Conservation (phyloP, 768 basidiomycete species). For the Sarcomyxa edulis region DNA sequence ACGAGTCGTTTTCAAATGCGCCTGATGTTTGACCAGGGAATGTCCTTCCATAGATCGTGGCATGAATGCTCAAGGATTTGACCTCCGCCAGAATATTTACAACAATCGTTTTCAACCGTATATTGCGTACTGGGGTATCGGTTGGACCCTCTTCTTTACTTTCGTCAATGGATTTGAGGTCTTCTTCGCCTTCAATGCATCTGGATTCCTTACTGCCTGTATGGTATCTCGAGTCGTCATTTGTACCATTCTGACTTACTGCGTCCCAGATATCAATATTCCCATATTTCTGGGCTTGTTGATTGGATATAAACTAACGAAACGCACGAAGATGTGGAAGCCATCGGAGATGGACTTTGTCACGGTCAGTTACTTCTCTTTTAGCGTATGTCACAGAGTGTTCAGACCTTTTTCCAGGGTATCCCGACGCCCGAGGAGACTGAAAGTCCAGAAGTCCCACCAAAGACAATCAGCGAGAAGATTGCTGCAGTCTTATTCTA, state of each 20-base stretch:
- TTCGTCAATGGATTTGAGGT: conserved; percentile 48
- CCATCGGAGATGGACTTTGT: conserved; percentile 65
- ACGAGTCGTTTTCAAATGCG: conserved; percentile 22
- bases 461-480: conserved; percentile 43
- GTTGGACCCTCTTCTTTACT: conserved; percentile 60
- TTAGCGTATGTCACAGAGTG: neutral
- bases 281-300: conserved; percentile 37
- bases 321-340: conserved; percentile 42
- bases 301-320: conserved; percentile 34
- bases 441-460: conserved; percentile 43
- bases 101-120: conserved; percentile 59
- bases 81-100: conserved; percentile 59
- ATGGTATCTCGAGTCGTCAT: conserved; percentile 24
- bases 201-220: conserved; percentile 47
- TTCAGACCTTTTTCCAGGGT: conserved; percentile 28
- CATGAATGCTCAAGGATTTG: conserved; percentile 58
- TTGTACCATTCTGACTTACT: neutral
- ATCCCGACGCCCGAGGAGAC: conserved; percentile 69
- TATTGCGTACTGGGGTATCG: conserved; percentile 63
- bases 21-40: neutral
- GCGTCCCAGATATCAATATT: conserved; percentile 30
- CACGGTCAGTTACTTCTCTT: conserved; percentile 35
- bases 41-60: conserved; percentile 43
- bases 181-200: conserved; percentile 58
- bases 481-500: conserved; percentile 50